Evolutionary conservation across 140 eudicot species (phyloP), one percentile per base, ranked within the genome.

Genomic region (Flaveria floridana): DNA sequence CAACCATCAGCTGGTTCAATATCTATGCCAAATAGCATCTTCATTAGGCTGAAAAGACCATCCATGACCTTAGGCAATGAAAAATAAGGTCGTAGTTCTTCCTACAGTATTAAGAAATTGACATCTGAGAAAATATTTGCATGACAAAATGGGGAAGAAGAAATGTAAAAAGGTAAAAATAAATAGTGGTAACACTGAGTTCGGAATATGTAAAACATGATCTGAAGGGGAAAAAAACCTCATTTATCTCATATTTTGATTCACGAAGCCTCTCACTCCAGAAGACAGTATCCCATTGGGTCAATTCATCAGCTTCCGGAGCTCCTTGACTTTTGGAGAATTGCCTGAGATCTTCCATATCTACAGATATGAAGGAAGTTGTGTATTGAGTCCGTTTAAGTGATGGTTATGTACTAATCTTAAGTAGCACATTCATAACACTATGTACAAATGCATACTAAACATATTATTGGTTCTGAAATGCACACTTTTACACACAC

Each of bases 251-350:
- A 51, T 89, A 89, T 71, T 89, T 92, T 16, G 96, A 89, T 79
- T 92, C 97, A 2, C 95, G 82, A 39, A 92, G 89, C 81, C 95
- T 89, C 85, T 92, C 96, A 84, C 97, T 92, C 97, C 96, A 92
- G 41, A 81, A 92, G 72, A 69, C 81, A 59, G 72, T 77, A 68
- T 92, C 97, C 97, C 96, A 92, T 57, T 89, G 88, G 53, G 80
- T 79, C 84, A 92, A 70, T 64, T 87, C 81, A 77, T 89, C 87
- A 66, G 90, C 96, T 85, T 92, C 97, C 8, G 89, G 72, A 41
- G 95, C 92, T 75, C 92, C 96, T 85, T 92, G 89, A 70, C 77
- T 81, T 78, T 82, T 87, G 28, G 88, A 30, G 64, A 92, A 92
- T 39, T 47, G 80, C 75, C 79, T 84, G 20, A 92, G 88, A 68